Evolutionary conservation across 768 basidiomycete genomes (phyloP), one percentile per base, ranked within the genome.

Genomic region (Austroboletus festivus): DNA sequence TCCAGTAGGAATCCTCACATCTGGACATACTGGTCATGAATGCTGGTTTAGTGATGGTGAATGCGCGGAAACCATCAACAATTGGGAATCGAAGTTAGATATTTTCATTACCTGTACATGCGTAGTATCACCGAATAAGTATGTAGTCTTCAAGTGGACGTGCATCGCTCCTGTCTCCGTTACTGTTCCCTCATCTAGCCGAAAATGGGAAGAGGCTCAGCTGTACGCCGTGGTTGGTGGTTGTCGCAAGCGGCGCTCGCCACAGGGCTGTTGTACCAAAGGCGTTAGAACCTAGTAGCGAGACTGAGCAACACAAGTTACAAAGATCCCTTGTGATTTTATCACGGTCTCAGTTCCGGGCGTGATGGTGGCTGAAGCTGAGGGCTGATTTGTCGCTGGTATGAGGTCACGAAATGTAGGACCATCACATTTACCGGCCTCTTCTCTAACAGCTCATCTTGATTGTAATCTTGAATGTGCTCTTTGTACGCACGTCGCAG

Each of bases 51-150:
- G 41, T 0, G 2, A 16, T 0, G 1, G 0, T 2, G 42, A 16
- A 7, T 69, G 67, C 26, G 33, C 58, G 8, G 39, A 53, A 9
- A 74, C 73, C 0, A 28, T 44, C 0, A 72, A 80, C 56, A 78
- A 74, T 8, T 81, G 74, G 75, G 28, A 81, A 49, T 42, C 59
- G 11, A 60, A 52, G 79, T 78, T 42, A 5, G 68, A n/a, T n/a
- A 56, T 39, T 7, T 20, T 3, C 34, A 12, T 23, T 5, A n/a
- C n/a, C n/a, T 1, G 21, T 1, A 33, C 3, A 13, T 12, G n/a
- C 5, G 5, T 3, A n/a, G 0, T n/a, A 0, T n/a, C 35, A 5
- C 30, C 42, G 12, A 49, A 21, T 1, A 16, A 8, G 1, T 18
- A 15, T 0, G 2, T 4, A 71, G 70, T 1, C 47, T 75, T 11